phyloP scores from a whole-genome alignment of 768 basidiomycete genomes.

The Psilocybe tampanensis region DNA sequence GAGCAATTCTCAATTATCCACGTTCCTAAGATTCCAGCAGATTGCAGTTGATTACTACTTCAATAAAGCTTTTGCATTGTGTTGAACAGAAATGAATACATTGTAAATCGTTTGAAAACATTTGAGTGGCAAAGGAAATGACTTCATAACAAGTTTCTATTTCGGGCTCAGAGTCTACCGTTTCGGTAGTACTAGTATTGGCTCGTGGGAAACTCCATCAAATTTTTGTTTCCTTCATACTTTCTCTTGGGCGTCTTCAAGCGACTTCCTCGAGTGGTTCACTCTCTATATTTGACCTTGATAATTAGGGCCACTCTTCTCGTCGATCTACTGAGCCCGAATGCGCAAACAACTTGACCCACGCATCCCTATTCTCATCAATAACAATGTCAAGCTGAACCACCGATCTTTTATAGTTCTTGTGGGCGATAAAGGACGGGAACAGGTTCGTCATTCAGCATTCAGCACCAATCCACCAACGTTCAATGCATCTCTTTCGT shows the following conservation, averaged over 20 bases:
- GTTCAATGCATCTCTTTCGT: background rate
- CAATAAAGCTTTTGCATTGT: too few species aligned
- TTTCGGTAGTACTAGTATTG: background rate
- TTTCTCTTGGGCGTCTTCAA: background rate
- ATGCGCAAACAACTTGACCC: constrained; percentile 93
- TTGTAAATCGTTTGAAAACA: too few species aligned
- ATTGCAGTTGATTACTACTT: too few species aligned
- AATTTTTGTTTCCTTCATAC: constrained; percentile 13
- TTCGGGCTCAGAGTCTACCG: too few species aligned
- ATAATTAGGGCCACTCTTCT: background rate
- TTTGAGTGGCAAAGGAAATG: too few species aligned
- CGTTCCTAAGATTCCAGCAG: too few species aligned
- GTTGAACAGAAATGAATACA: too few species aligned
- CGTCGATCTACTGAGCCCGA: background rate
- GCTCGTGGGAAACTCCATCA: constrained; percentile 14
- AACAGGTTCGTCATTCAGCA: constrained; percentile 63
- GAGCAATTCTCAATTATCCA: too few species aligned
- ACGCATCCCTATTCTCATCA: constrained; percentile 89
- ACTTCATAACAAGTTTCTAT: too few species aligned
- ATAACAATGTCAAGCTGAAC: constrained; percentile 91
- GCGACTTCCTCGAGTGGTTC: background rate
- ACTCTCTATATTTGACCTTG: background rate
- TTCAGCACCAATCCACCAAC: background rate
- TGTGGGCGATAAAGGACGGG: constrained; percentile 91
- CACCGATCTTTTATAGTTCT: constrained; percentile 95